Evolutionary conservation across 176 grass and related monocot genomes (phyloP), one percentile per base, ranked within the genome.

Genomic region (Hordeum vulgare): DNA sequence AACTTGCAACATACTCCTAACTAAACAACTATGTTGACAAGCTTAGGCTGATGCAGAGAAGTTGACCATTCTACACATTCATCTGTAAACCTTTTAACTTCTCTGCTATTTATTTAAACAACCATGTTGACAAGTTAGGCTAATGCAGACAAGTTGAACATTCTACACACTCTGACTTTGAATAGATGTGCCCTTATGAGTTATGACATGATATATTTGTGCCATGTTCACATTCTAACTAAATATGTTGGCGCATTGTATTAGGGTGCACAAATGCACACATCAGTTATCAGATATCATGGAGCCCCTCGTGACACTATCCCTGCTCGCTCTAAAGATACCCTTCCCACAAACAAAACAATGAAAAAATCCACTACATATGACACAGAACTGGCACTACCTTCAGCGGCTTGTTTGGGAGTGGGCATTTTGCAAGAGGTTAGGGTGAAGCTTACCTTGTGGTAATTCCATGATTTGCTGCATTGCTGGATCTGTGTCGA

Each of bases 371-470:
- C 9, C 3, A 79, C 7, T 47, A 28, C 59, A 72, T 12, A 44
- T 42, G 54, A 82, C 39, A 31, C 31, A 64, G 3, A 11, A 80
- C 11, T 62, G 7, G 29, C 59, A 51, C 20, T 23, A 51, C 14
- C 6, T 17, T 9, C 17, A 45, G 28, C 47, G 26, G 44, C 56
- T 45, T 24, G 54, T 74, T 44, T 34, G 45, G 34, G 56, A 74
- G 11, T 12, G 68, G 11, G n/a, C 18, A 71, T 71, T 82, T 72
- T 42, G 36, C 4, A 82, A 59, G 51, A 77, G 23, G 85, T 23
- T 81, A 68, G 64, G 35, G 5, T 35, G 45, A 77, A 65, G 12
- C 41, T 80, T 91, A 95, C 96, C 96, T 88, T 90, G 89, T 65
- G 90, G 44, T 78, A 85, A 56, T 71, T 23, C 68, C 28, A 36